Base-by-base conservation (phyloP, 306 rosid species). In the Echinosophora koreensis region DNA sequence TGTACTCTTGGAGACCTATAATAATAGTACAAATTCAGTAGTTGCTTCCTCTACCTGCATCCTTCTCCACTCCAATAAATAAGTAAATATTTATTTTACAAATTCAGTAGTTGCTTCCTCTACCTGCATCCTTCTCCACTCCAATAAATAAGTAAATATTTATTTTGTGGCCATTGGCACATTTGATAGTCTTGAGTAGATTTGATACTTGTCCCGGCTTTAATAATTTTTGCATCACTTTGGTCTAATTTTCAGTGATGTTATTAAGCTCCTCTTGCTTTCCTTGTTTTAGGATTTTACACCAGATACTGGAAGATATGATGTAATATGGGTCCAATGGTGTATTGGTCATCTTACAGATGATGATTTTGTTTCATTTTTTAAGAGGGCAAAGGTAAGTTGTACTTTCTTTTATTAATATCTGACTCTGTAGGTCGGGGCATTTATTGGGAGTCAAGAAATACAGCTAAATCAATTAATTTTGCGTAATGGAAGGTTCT, bases 321-420 rank as follows among this genome's bases (percentile, higher is more conserved):
- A 95, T 71, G 88, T 95, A 74, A 95, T 95, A 84, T 95, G 98
- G 98, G 82, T 95, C 76, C 98, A 95, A 69, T 92, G 98, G 97
- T 95, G 98, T 73, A 92, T 95, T 41, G 98, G 98, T 58, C 98
- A 95, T 89, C 95, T 95, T 32, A 95, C 98, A 10, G 98, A 95
- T 79, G 97, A 92, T 4, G 98, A 95, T 78, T 92, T 95, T 44
- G 85, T 92, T 78, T 84, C 93, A 62, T 95, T 95, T 87, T 95
- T 92, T 79, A 84, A 79, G 28, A 88, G 93, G 79, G 98, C 97
- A 38, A 95, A 92, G 97, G 98, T 92, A 78, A 66, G 57, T 62
- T 16, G 2, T 42, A 44, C 60, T 73, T 77, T 73, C 16, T 76
- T 85, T 79, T 28, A 27, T 65, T 41, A 8, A 50, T 75, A 39